Evolutionary conservation across 2,329 filamentous ascomycete genomes (phyloP).

Genomic region (Trichoderma sp.): DNA sequence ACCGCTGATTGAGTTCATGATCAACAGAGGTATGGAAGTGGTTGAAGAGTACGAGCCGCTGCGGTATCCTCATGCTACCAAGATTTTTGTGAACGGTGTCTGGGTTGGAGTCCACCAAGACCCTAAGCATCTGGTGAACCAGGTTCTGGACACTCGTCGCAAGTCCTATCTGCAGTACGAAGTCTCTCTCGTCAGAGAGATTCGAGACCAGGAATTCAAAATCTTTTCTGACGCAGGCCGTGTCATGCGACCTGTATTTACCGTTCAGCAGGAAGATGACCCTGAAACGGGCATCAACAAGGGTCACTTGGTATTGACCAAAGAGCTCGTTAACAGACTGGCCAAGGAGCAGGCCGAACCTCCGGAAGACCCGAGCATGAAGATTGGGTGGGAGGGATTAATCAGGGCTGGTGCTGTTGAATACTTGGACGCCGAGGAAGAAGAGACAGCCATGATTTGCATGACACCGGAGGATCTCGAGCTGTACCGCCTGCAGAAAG

Average conservation of each 20-base stretch:
- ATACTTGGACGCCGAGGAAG: constrained; percentile 96
- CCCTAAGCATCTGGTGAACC: constrained; percentile 76
- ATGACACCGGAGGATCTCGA: constrained; percentile 98
- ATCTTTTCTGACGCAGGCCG: constrained; percentile 96
- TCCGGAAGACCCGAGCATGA: constrained; percentile 55
- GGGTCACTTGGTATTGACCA: constrained; percentile 77
- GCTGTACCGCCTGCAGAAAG: constrained; percentile 66
- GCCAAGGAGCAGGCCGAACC: constrained; percentile 71
- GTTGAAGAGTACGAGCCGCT: constrained; percentile 90
- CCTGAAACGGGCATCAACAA: constrained; percentile 55
- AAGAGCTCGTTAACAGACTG: constrained; percentile 70
- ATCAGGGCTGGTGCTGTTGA: constrained; percentile 84
- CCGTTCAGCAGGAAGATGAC: constrained; percentile 84
- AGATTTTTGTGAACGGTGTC: constrained; percentile 96
- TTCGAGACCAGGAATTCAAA: constrained; percentile 96
- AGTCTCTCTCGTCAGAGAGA: constrained; percentile 92
- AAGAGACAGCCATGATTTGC: constrained; percentile 98
- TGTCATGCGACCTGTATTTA: constrained; percentile 90
- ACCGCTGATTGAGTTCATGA: constrained; percentile 93
- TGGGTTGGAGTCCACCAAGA: constrained; percentile 97
- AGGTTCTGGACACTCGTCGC: constrained; percentile 73
- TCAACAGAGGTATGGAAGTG: constrained; percentile 91
- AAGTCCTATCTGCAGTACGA: constrained; percentile 84
- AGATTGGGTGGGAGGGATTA: constrained; percentile 85
- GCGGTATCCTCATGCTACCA: constrained; percentile 86